These are phyloP conservation scores for Cyclaneusma minus DNA, from an alignment of 2,329 filamentous ascomycete genomes.

Conservation along the genomic window DNA sequence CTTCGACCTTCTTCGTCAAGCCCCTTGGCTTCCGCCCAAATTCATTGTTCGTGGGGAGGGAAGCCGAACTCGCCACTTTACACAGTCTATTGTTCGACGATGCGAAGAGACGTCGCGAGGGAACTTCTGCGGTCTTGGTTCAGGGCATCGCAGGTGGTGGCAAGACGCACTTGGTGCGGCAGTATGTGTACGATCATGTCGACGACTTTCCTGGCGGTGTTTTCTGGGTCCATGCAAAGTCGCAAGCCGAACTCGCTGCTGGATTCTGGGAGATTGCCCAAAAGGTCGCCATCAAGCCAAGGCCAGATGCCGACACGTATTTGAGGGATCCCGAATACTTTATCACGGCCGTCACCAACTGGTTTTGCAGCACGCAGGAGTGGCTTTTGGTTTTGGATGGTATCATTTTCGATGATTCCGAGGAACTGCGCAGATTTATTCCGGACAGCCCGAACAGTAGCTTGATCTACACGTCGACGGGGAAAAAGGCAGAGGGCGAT, in stretches of 20 bases:
- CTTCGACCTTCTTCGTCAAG: constrained; percentile 24
- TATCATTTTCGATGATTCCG: constrained; percentile 41
- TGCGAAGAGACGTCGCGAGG: constrained; percentile 34
- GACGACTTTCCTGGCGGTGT: constrained; percentile 47
- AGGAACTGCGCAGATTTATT: constrained; percentile 42
- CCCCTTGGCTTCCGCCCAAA: constrained; percentile 47
- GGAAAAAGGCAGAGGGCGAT: constrained; percentile 37
- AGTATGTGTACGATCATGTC: constrained; percentile 48
- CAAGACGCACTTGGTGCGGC: constrained; percentile 52
- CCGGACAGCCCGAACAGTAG: constrained; percentile 46
- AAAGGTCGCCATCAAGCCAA: constrained; percentile 29
- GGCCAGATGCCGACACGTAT: constrained; percentile 18
- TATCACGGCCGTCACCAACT: constrained; percentile 39
- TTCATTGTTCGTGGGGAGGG: constrained; percentile 44
- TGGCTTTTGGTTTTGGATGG: constrained; percentile 58
- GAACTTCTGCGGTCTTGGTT: constrained; percentile 47
- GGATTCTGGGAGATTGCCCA: constrained; percentile 53
- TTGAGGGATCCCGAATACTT: constrained; percentile 25
- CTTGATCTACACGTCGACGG: constrained; percentile 54
- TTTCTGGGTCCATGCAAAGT: constrained; percentile 55
- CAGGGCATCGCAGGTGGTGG: constrained; percentile 50
- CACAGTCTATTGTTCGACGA: constrained; percentile 44
- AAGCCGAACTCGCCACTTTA: constrained; percentile 39
- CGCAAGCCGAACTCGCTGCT: constrained; percentile 38
- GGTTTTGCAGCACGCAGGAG: constrained; percentile 43